Conservation (phyloP, 768 basidiomycete genomes). For the Boletellus sp. region DNA sequence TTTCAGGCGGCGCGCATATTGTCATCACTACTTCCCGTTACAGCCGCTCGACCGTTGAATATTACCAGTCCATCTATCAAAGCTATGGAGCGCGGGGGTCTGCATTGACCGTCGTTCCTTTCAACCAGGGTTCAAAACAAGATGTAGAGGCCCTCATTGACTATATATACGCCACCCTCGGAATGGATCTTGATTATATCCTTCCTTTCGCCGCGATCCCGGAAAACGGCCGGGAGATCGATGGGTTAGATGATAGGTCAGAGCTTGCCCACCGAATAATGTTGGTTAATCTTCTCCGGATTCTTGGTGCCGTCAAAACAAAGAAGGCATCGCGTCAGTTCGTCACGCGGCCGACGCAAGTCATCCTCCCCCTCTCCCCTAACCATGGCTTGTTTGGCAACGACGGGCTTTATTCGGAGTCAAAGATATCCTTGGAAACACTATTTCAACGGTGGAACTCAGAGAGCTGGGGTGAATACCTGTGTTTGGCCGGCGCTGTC, state of each 20-base stretch:
- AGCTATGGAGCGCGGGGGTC: constrained; percentile 92
- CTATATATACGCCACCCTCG: constrained; percentile 94
- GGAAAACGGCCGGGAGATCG: constrained; percentile 98
- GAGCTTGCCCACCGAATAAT: constrained; percentile 98
- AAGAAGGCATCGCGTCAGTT: constrained; percentile 98
- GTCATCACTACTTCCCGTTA: constrained; percentile 98
- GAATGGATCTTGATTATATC: constrained; percentile 97
- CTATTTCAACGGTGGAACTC: constrained; percentile 98
- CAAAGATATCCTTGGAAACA: constrained; percentile 96
- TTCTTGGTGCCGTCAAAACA: constrained; percentile 94
- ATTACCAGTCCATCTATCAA: constrained; percentile 98
- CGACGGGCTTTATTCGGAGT: constrained; percentile 96
- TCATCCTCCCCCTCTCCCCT: constrained; percentile 94
- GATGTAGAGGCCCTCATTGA: constrained; percentile 97
- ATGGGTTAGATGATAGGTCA: constrained; percentile 93
- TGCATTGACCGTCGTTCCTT: constrained; percentile 96
- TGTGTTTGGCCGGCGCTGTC: constrained; percentile 96
- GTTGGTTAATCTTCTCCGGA: constrained; percentile 93
- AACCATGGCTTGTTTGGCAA: constrained; percentile 98
- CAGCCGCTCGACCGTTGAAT: constrained; percentile 92
- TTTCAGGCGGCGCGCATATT: constrained; percentile 94
- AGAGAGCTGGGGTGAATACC: constrained; percentile 98
- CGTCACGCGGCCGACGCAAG: constrained; percentile 97
- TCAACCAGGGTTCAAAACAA: constrained; percentile 99
- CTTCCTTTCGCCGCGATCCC: constrained; percentile 98